Base-by-base conservation (phyloP, 2,329 filamentous ascomycete species). In the Ceratocystis albifundus region DNA sequence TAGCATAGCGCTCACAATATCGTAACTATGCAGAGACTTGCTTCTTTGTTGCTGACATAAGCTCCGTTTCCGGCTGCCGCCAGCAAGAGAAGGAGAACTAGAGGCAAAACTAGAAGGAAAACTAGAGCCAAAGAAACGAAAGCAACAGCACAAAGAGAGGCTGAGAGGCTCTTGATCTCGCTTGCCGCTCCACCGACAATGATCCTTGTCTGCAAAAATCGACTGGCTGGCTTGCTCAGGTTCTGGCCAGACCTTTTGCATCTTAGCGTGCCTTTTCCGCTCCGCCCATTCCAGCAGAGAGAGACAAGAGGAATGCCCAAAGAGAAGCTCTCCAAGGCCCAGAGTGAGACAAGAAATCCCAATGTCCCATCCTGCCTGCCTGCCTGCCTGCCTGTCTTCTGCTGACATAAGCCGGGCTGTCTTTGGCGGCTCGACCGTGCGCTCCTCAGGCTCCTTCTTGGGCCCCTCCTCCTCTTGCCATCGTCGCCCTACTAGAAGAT, bases 161-260 rank as follows among this genome's bases (percentile, higher is more conserved):
- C 30, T 30, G 32, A 59, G n/a, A 25, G 28, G 32, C 30, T 30
- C 55, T n/a, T 59, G 28, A 59, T 59, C 30, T 59, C 55, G 55
- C 55, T 59, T 59, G 55, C n/a, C 17, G 17, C 55, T 59, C n/a
- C 28, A 59, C 55, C 55, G 3, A 59, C 28, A 36, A 36, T 36
- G 17, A 59, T 59, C 55, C 55, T 59, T 59, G 55, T 30, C 8
- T 36, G 22, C 20, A 17, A 53, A 53, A 25, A n/a, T 53, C 22
- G 48, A 53, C 55, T 30, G 32, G 55, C 25, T 15, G 50, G 50
- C 50, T 2, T 8, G 36, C 36, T 41, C 36, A 41, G 36, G 32
- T 59, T 36, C 30, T 41, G 15, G 12, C 10, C 25, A 59, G 55
- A 28, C 55, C 55, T 59, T 20, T n/a, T 41, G 36, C 36, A 12